phyloP scores from a whole-genome alignment of 2,329 filamentous ascomycete species.

The Epichloe festucae region DNA sequence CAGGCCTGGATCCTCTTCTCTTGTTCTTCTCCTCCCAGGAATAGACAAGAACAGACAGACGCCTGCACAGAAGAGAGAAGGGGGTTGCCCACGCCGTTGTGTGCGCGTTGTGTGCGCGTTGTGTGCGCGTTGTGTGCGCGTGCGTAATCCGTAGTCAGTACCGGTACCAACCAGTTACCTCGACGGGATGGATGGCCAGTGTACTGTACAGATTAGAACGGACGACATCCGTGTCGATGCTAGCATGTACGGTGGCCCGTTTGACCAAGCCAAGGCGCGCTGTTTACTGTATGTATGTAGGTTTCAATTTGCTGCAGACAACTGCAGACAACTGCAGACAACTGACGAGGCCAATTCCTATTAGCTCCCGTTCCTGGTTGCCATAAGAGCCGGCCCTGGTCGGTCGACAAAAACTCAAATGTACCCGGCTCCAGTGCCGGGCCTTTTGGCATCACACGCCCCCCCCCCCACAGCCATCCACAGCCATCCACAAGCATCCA shows the following conservation, averaged over 20 bases:
- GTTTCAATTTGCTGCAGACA: constrained; percentile 5
- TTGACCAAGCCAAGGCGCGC: constrained; percentile 1
- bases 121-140: background rate
- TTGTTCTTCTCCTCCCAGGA: constrained; percentile 33
- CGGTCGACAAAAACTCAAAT: constrained; percentile 12
- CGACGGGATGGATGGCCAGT: background rate
- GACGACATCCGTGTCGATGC: constrained; percentile 5
- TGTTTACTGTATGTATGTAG: background rate
- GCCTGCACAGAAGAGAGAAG: constrained; percentile 23
- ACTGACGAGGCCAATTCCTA: constrained; percentile 9
- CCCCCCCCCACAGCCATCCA: constrained; percentile 23
- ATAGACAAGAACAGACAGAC: constrained; percentile 15
- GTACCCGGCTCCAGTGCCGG: constrained; percentile 34
- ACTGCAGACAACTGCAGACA: background rate
- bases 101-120: background rate
- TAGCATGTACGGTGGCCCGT: constrained; percentile 2
- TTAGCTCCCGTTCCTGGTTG: constrained; percentile 25
- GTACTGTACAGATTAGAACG: background rate
- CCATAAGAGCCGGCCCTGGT: constrained; percentile 19
- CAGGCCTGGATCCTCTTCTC: background rate
- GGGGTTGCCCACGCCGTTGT: background rate
- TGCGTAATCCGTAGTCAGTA: background rate
- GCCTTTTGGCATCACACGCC: constrained; percentile 33
- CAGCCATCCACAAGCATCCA: constrained; percentile 5
- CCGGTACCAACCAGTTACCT: no score